These are phyloP conservation scores for Metarhizium sp. DNA, from an alignment of 2,329 filamentous ascomycete species.

Conservation along the genomic window DNA sequence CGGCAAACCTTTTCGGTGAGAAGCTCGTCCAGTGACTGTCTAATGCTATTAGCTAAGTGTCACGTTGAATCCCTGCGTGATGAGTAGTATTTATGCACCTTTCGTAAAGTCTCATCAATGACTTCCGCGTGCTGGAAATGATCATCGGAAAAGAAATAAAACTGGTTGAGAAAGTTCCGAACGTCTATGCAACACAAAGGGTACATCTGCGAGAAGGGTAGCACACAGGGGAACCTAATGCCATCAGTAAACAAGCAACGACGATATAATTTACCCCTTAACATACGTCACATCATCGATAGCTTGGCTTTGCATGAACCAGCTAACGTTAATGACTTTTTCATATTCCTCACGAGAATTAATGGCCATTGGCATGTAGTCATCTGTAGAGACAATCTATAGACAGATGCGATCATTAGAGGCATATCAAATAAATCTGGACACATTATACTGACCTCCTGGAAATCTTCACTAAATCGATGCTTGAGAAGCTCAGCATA, in stretches of 20 bases:
- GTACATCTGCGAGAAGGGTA: constrained; percentile 99
- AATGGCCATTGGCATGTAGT: constrained; percentile 99
- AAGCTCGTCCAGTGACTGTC: constrained; percentile 83
- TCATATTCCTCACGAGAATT: constrained; percentile 85
- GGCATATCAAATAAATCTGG: neutral
- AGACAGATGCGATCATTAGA: no score
- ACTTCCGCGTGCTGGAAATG: constrained; percentile 85
- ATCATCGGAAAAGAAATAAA: constrained; percentile 95
- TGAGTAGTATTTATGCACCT: constrained; percentile 34
- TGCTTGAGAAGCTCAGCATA: constrained; percentile 87
- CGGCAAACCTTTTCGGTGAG: constrained; percentile 87
- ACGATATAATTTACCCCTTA: constrained; percentile 3
- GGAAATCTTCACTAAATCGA: constrained; percentile 90
- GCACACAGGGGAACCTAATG: constrained; percentile 79
- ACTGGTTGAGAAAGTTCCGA: constrained; percentile 93
- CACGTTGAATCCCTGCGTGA: neutral
- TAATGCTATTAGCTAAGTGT: neutral
- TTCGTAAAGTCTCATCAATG: constrained; percentile 84
- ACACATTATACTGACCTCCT: constrained; percentile 50
- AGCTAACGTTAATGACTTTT: constrained; percentile 91
- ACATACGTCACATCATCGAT: constrained; percentile 65
- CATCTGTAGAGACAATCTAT: constrained; percentile 75
- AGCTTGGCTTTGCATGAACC: constrained; percentile 81
- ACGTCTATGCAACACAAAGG: constrained; percentile 97
- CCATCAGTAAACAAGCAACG: neutral